Evolutionary conservation across 2,329 filamentous ascomycete genomes (phyloP).

Genomic region (Ceratocystis alfenasii): DNA sequence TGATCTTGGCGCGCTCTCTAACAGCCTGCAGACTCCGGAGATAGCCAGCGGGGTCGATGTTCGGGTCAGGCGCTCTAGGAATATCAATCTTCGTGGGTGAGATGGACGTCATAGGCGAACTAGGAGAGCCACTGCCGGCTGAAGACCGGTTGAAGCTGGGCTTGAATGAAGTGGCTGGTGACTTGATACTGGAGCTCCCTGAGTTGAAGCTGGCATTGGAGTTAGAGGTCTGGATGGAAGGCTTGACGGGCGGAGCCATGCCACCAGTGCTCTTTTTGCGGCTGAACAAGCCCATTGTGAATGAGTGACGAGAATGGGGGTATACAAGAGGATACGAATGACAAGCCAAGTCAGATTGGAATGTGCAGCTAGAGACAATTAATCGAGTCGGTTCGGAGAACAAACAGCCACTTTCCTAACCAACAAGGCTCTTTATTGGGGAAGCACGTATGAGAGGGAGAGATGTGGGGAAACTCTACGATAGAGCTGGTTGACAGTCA

Average conservation of each 20-base stretch:
- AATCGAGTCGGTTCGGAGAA: no score
- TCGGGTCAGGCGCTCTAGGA: slow-evolving; percentile 74
- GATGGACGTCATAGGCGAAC: slow-evolving; percentile 41
- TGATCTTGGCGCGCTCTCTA: slow-evolving; percentile 60
- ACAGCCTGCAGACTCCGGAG: slow-evolving; percentile 82
- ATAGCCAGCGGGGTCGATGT: slow-evolving; percentile 78
- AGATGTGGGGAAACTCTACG: slow-evolving; percentile 2
- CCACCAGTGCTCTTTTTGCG: slow-evolving; percentile 20
- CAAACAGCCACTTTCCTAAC: no score
- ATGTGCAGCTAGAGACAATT: no score
- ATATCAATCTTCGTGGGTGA: slow-evolving; percentile 61
- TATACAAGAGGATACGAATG: no score
- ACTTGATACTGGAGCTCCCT: slow-evolving; percentile 38
- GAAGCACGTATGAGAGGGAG: not conserved
- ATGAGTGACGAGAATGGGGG: not conserved
- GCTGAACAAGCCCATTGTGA: slow-evolving; percentile 28
- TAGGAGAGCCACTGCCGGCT: slow-evolving; percentile 37
- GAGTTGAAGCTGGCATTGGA: slow-evolving; percentile 43
- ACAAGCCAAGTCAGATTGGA: no score
- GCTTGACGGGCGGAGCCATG: slow-evolving; percentile 24
- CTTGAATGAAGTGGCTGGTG: slow-evolving; percentile 30
- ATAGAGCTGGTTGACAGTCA: not conserved
- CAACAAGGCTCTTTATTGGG: not conserved
- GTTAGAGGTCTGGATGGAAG: slow-evolving; percentile 34
- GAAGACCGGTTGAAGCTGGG: slow-evolving; percentile 40